Evolutionary conservation across 331 rosid species (phyloP).

Genomic region (Phaseolus coccineus): DNA sequence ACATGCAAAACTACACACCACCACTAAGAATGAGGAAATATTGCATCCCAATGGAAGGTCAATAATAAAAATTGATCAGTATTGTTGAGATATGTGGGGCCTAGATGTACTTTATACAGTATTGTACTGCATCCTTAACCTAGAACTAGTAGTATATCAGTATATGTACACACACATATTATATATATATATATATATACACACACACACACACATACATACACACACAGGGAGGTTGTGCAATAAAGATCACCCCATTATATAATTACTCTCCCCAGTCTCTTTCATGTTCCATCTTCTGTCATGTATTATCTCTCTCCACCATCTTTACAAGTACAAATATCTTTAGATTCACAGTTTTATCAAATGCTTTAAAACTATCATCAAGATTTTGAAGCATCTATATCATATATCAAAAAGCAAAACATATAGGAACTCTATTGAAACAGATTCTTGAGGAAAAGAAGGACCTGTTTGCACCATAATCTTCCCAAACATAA

Average conservation of each 20-base stretch:
- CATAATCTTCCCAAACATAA: conserved; percentile 11
- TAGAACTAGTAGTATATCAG: background rate
- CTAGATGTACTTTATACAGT: conserved; percentile 14
- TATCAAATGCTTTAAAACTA: conserved; percentile 14
- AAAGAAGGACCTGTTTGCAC: background rate
- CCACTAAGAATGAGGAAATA: background rate
- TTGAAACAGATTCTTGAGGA: background rate
- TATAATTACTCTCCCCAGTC: background rate
- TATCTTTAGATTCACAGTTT: conserved; percentile 4
- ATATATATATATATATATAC: too few species aligned
- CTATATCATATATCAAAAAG: conserved; percentile 33
- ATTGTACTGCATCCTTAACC: background rate
- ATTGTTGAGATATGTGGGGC: background rate
- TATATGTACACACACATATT: too few species aligned
- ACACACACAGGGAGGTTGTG: background rate
- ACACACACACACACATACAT: background rate
- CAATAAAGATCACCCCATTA: conserved; percentile 3
- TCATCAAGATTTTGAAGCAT: conserved; percentile 1
- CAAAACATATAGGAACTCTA: conserved; percentile 24
- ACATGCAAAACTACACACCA: too few species aligned
- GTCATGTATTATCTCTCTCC: background rate
- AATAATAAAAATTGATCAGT: conserved; percentile 19
- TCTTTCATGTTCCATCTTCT: background rate
- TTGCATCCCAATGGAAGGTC: conserved; percentile 8
- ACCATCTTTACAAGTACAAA: conserved; percentile 29